These are phyloP conservation scores for Beauveria caledonica DNA, from an alignment of 2,329 filamentous ascomycete species.

Conservation along the genomic window DNA sequence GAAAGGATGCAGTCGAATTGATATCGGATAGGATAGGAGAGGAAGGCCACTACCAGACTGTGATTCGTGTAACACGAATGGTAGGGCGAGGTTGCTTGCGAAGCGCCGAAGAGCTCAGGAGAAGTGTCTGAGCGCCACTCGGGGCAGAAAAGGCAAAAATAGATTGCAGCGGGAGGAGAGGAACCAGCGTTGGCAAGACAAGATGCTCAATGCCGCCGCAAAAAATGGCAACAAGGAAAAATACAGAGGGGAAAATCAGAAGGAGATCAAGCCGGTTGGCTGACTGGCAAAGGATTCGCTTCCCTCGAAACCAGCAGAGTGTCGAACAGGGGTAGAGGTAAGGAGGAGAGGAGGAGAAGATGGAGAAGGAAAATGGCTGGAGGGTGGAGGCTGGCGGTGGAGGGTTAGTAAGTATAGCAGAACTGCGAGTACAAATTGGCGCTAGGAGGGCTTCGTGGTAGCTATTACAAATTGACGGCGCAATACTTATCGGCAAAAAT, in stretches of 20 bases:
- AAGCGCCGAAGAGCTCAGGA: slow-evolving; percentile 5
- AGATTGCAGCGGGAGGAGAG: not conserved
- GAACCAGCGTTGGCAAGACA: not conserved
- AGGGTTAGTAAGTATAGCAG: not conserved
- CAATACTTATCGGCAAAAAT: too few relatives aligned
- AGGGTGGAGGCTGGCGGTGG: not conserved
- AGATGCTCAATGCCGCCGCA: too few relatives aligned
- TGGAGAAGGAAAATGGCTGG: not conserved
- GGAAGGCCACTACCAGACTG: not conserved
- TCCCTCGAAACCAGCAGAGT: not conserved
- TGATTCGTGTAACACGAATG: not conserved
- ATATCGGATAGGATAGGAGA: not conserved
- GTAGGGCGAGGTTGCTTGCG: not conserved
- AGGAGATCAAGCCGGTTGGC: not conserved
- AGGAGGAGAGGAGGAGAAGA: not conserved
- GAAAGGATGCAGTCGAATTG: slow-evolving; percentile 5
- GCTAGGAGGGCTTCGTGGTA: not conserved
- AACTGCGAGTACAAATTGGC: not conserved
- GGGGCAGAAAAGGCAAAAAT: not conserved
- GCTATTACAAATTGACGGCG: not conserved
- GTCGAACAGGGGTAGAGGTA: not conserved
- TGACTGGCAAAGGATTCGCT: not conserved
- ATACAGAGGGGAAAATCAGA: not conserved
- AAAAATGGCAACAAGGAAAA: not conserved
- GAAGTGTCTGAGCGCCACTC: slow-evolving; percentile 10